Evolutionary conservation across 768 basidiomycete species (phyloP).

Genomic region (Panellus pusillus): DNA sequence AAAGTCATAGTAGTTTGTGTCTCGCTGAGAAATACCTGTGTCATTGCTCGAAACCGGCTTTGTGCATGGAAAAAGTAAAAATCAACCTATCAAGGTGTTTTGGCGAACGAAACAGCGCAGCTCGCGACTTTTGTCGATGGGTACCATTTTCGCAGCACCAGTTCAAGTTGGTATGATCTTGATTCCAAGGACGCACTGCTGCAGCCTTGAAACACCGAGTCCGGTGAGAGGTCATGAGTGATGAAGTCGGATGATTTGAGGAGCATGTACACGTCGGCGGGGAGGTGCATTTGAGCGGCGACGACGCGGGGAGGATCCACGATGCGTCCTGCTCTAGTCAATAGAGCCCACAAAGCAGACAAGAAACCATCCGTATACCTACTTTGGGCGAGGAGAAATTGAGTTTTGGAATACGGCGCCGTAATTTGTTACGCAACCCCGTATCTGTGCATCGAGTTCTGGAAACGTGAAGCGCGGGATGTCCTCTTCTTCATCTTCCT

Average conservation of each 20-base stretch:
- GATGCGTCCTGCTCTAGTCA: conserved; percentile 70
- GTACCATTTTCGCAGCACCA: conserved; percentile 92
- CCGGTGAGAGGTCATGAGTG: conserved; percentile 67
- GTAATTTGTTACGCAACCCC: conserved; percentile 62
- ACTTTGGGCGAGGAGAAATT: conserved; percentile 58
- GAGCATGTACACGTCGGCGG: conserved; percentile 87
- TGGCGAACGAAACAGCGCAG: conserved; percentile 87
- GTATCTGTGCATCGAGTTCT: conserved; percentile 72
- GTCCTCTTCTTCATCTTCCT: conserved; percentile 27
- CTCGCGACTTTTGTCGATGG: conserved; percentile 81
- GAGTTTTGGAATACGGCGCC: conserved; percentile 89
- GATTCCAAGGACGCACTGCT: conserved; percentile 30
- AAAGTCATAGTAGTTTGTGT: conserved; percentile 87
- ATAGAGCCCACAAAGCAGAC: neutral
- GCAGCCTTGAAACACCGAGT: conserved; percentile 70
- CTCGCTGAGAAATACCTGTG: conserved; percentile 83
- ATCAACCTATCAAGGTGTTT: conserved; percentile 68
- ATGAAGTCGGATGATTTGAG: conserved; percentile 93
- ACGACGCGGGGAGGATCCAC: conserved; percentile 84
- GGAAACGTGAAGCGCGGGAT: conserved; percentile 65
- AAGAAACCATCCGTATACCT: no score
- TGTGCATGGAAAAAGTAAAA: neutral
- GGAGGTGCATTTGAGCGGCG: conserved; percentile 82
- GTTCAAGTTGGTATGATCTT: conserved; percentile 63
- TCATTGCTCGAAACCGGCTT: neutral